Conservation (phyloP, 139 green algal species). For the Chlorella sp. region DNA sequence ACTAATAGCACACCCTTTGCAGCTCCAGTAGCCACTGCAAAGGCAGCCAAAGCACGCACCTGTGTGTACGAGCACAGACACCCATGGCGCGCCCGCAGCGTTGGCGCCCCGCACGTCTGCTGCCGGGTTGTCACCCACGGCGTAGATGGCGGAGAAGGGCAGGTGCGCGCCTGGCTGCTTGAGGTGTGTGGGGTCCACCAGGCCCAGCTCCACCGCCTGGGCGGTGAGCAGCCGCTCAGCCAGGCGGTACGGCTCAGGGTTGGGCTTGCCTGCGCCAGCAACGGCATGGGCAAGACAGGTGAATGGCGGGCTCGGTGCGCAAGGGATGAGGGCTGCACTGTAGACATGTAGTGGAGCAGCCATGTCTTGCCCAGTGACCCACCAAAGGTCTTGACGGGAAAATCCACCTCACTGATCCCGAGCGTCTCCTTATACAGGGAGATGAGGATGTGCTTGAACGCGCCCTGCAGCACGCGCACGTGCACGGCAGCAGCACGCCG, state of each 20-base stretch:
- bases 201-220: constrained; percentile 47
- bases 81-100: constrained; percentile 57
- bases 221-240: constrained; percentile 47
- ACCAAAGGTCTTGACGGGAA: constrained; percentile 36
- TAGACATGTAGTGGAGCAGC: too few relatives aligned
- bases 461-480: too few relatives aligned
- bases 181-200: constrained; percentile 8
- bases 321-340: too few relatives aligned
- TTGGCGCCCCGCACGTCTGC: constrained; percentile 73
- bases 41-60: constrained; percentile 31
- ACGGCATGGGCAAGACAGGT: too few relatives aligned
- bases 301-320: too few relatives aligned
- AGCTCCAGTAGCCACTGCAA: background rate
- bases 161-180: background rate
- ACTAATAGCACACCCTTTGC: background rate
- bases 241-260: constrained; percentile 54
- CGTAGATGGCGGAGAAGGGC: constrained; percentile 56
- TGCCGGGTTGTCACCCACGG: constrained; percentile 74
- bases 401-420: constrained; percentile 5
- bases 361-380: too few relatives aligned
- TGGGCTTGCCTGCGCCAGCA: constrained; percentile 58
- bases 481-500: too few relatives aligned
- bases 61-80: constrained; percentile 73
- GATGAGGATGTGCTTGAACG: constrained; percentile 13
- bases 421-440: constrained; percentile 11